Evolutionary conservation across 2,329 filamentous ascomycete species (phyloP).

Genomic region (Ceratocystis destructans): DNA sequence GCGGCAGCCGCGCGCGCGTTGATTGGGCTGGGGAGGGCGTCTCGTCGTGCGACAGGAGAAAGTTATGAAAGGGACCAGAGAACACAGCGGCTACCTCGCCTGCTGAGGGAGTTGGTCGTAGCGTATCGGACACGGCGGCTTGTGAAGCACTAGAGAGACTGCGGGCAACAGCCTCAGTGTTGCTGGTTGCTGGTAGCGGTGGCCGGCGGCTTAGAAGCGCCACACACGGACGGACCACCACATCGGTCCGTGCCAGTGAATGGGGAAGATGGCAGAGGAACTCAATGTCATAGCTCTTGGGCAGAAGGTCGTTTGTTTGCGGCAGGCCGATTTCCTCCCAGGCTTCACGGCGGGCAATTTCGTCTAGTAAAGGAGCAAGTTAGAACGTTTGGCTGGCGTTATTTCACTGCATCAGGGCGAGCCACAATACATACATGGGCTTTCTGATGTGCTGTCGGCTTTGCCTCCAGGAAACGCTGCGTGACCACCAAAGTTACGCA

Average conservation of each 20-base stretch:
- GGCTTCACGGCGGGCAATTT: conserved; percentile 80
- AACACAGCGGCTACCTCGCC: conserved; percentile 91
- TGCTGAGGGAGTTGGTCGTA: conserved; percentile 72
- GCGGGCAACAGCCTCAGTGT: conserved; percentile 7
- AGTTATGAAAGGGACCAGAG: conserved; percentile 75
- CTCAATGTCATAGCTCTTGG: conserved; percentile 68
- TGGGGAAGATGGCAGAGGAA: conserved; percentile 74
- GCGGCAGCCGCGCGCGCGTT: conserved; percentile 27
- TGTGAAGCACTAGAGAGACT: conserved; percentile 8
- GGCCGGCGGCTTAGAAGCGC: conserved; percentile 56
- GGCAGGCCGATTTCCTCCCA: conserved; percentile 89
- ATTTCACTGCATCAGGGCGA: neutral
- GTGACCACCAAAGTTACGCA: conserved; percentile 65
- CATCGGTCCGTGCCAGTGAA: conserved; percentile 57
- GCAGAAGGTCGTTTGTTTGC: conserved; percentile 52
- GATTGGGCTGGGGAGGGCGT: conserved; percentile 26
- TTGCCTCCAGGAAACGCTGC: conserved; percentile 76
- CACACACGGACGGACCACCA: conserved; percentile 63
- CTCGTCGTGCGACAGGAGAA: conserved; percentile 47
- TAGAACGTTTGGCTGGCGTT: neutral
- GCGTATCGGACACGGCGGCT: conserved; percentile 32
- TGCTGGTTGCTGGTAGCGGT: conserved; percentile 26
- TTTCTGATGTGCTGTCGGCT: conserved; percentile 44
- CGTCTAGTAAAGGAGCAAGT: conserved; percentile 38
- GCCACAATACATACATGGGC: conserved; percentile 37